Evolutionary conservation across 164 flowering plant species (phyloP).

Genomic region (Piper longum): DNA sequence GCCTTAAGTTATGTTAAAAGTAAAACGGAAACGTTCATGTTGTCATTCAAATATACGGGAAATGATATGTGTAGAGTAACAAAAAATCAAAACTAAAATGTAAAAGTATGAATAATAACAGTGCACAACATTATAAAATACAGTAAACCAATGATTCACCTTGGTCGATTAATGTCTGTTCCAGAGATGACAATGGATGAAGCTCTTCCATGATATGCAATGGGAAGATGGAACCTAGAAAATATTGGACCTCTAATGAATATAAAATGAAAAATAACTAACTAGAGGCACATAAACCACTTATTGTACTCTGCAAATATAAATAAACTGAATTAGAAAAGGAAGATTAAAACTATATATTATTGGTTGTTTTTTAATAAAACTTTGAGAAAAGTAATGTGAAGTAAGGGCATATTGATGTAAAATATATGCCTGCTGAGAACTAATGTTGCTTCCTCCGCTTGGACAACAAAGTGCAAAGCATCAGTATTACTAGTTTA

Average conservation of each 20-base stretch:
- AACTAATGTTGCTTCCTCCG: background rate
- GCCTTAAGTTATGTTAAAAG: no score
- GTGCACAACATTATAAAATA: background rate
- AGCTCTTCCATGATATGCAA: conserved; percentile 97
- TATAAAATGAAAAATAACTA: conserved; percentile 7
- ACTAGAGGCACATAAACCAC: background rate
- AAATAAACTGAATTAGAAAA: background rate
- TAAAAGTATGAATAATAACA: background rate
- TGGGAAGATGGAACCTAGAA: conserved; percentile 78
- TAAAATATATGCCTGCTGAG: background rate
- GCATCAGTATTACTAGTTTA: background rate
- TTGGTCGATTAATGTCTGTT: conserved; percentile 73
- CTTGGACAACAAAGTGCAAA: background rate
- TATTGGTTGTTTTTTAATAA: background rate
- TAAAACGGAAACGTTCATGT: no score
- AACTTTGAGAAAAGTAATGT: no score
- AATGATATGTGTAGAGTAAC: background rate
- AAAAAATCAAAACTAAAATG: background rate
- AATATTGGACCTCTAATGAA: no score
- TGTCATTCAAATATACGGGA: no score
- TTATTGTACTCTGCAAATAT: background rate
- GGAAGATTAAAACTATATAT: background rate
- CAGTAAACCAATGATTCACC: conserved; percentile 22
- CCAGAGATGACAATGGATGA: conserved; percentile 92
- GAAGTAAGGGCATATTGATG: background rate